These are phyloP conservation scores for Apiotrichum gamsii DNA, from an alignment of 1,284 basidiomycete genomes.

Conservation along the genomic window DNA sequence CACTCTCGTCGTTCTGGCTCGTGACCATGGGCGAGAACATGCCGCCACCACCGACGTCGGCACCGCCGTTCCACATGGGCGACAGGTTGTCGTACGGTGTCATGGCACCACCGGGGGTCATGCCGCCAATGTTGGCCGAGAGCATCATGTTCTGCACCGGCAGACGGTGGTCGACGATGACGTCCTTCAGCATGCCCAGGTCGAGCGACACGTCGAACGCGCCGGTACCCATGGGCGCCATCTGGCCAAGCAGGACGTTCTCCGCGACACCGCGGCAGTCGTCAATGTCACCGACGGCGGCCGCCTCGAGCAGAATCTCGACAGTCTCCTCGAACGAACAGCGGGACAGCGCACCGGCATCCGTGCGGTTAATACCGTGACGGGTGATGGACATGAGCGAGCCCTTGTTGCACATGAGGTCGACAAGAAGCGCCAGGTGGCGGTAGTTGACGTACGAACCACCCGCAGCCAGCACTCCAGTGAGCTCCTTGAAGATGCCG, in stretches of 20 bases:
- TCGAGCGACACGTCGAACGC: conserved; percentile 94
- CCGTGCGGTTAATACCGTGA: conserved; percentile 97
- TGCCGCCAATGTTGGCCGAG: conserved; percentile 72
- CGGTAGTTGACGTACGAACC: conserved; percentile 99
- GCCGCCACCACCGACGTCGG: conserved; percentile 73
- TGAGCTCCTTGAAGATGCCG: conserved; percentile 86
- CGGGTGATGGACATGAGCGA: conserved; percentile 97
- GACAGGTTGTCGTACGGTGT: conserved; percentile 92
- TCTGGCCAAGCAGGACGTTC: conserved; percentile 97
- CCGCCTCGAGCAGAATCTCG: conserved; percentile 97
- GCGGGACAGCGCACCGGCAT: conserved; percentile 93
- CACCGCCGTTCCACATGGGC: conserved; percentile 49
- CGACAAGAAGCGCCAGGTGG: conserved; percentile 89
- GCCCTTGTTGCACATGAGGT: conserved; percentile 97
- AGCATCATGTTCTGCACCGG: conserved; percentile 77
- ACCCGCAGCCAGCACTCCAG: conserved; percentile 95
- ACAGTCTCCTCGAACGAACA: conserved; percentile 99
- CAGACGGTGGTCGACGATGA: conserved; percentile 91
- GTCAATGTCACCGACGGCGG: conserved; percentile 94
- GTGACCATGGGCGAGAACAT: conserved; percentile 94
- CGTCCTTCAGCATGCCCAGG: conserved; percentile 97
- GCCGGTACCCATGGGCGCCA: conserved; percentile 96
- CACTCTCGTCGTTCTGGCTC: conserved; percentile 69
- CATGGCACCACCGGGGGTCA: conserved; percentile 80
- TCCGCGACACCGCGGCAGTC: conserved; percentile 97